These are phyloP conservation scores for Begonia peltatifolia DNA, from an alignment of 306 rosid genomes.

Conservation along the genomic window DNA sequence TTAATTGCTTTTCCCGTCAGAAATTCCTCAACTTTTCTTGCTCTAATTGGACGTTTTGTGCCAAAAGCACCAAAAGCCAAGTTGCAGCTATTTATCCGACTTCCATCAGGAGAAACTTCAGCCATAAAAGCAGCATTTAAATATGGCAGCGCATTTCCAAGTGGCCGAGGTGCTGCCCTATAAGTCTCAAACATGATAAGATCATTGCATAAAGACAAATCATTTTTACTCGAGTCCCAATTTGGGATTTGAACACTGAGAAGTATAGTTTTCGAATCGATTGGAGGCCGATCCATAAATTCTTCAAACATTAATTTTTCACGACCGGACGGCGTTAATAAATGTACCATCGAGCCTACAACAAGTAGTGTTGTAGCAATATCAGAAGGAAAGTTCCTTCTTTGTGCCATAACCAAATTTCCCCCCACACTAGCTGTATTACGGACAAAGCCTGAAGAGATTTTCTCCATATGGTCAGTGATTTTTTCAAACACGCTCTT, in stretches of 20 bases:
- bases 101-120: slow-evolving; percentile 38
- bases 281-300: slow-evolving; percentile 53
- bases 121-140: slow-evolving; percentile 75
- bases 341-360: slow-evolving; percentile 42
- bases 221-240: slow-evolving; percentile 15
- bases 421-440: slow-evolving; percentile 80
- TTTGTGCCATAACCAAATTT: slow-evolving; percentile 86
- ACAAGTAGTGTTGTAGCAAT: slow-evolving; percentile 72
- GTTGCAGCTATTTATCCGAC: slow-evolving; percentile 32
- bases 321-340: slow-evolving; percentile 29
- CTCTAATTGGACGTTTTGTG: slow-evolving; percentile 59
- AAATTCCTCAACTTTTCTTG: slow-evolving; percentile 53
- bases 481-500: slow-evolving; percentile 31
- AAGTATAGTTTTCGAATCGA: slow-evolving; percentile 38
- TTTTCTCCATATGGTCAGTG: slow-evolving; percentile 60
- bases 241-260: slow-evolving; percentile 53
- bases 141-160: slow-evolving; percentile 66
- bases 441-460: slow-evolving; percentile 52
- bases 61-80: slow-evolving; percentile 71
- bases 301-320: slow-evolving; percentile 54
- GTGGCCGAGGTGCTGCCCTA: slow-evolving; percentile 76
- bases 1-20: slow-evolving; percentile 44
- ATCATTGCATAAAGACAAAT: slow-evolving; percentile 20
- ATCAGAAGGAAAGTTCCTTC: slow-evolving; percentile 72
- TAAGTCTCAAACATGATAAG: slow-evolving; percentile 52